These are phyloP conservation scores for Fomitopsis schrenkii DNA, from an alignment of 1,284 basidiomycete genomes.

Conservation along the genomic window DNA sequence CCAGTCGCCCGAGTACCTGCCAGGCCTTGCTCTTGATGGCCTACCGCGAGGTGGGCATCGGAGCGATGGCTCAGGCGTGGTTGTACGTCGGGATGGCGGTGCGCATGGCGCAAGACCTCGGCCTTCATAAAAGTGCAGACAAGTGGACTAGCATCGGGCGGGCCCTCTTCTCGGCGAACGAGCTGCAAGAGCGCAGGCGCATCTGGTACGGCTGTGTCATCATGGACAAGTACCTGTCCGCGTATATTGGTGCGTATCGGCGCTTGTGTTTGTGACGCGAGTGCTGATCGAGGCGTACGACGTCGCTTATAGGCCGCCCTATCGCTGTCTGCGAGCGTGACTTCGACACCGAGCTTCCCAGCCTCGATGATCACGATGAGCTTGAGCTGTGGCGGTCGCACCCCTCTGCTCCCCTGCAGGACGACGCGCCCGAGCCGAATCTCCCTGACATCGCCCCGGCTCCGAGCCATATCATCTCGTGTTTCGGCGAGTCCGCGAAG, in stretches of 20 bases:
- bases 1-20: conserved; percentile 62
- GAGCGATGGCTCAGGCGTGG: conserved; percentile 87
- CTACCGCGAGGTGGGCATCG: conserved; percentile 82
- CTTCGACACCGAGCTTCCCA: conserved; percentile 73
- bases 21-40: conserved; percentile 78
- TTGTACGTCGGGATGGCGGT: conserved; percentile 76
- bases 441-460: conserved; percentile 28
- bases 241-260: conserved; percentile 61
- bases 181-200: conserved; percentile 70
- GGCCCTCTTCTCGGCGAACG: conserved; percentile 56
- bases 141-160: conserved; percentile 62
- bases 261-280: background rate
- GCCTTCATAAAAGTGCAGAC: conserved; percentile 79
- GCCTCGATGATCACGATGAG: conserved; percentile 65
- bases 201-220: conserved; percentile 82
- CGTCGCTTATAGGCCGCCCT: conserved; percentile 47
- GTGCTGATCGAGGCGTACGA: background rate
- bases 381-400: conserved; percentile 51
- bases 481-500: conserved; percentile 72
- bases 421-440: conserved; percentile 26
- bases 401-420: conserved; percentile 33
- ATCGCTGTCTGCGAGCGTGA: conserved; percentile 77
- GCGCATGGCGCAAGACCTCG: conserved; percentile 83
- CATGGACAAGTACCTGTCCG: conserved; percentile 78
- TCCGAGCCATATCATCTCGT: conserved; percentile 59